Evolutionary conservation across 2,329 filamentous ascomycete genomes (phyloP), one percentile per base, ranked within the genome.

Genomic region (Helminthosporium solani): DNA sequence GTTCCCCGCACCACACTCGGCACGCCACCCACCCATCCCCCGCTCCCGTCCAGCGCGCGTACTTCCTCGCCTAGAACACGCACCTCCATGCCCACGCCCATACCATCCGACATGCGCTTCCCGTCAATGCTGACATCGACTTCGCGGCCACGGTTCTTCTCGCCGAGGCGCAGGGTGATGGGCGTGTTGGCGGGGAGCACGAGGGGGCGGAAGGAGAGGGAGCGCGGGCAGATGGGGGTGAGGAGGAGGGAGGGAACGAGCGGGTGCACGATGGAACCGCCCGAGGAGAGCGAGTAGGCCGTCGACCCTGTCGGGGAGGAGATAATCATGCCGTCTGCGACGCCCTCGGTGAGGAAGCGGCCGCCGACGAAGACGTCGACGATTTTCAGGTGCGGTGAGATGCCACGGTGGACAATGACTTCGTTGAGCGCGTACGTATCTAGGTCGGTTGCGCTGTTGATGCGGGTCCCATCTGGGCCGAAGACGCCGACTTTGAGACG

Each of bases 271-370:
- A 99, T 97, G 58, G 86, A 88, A 1, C 94, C 94, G 2, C 94
- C 94, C 2, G 87, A 88, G 54, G 87, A 94, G n/a, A 99, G 79
- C 48, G 87, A 94, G 74, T 99, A 99, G 0, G 94, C 94, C 0
- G 94, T 99, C 33, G 88, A 95, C 2, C 94, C 94, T 0, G 94
- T 99, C 0, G 94, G 94, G 0, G 92, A 96, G 53, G 87, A 90
- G 47, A 97, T 84, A 35, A 97, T 86, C 70, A 99, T 95, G 40
- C 94, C 94, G 68, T 99, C 94, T 1, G 91, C 92, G 11, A 95
- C 91, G 1, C 90, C 92, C 68, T 96, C 90, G 1, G 94, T 99
- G 36, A 99, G 77, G 61, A 94, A 95, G 44, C 90, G 84, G 27
- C 88, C 87, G 59, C 91, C 91, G 49, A 97, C 86, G 61, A 85